Evolutionary conservation across 805 yeast genomes (phyloP).

Genomic region (Cyberlindnera sargentensis): DNA sequence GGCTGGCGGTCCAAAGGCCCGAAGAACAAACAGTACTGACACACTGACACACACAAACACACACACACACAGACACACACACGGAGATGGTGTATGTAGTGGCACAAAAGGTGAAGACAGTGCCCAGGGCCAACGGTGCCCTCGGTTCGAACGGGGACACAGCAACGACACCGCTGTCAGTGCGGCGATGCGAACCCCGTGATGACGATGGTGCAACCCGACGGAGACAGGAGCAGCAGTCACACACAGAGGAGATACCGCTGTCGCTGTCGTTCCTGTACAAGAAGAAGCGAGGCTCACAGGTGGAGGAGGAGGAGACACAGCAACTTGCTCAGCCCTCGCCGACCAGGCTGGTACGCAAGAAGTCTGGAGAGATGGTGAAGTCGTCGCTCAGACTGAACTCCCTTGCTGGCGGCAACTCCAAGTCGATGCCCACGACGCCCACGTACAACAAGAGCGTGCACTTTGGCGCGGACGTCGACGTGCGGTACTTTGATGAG

Average conservation of each 20-base stretch:
- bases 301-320: conserved; percentile 1
- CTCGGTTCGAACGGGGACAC: too few species aligned
- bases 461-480: conserved; percentile 67
- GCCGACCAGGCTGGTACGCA: conserved; percentile 45
- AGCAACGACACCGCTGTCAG: too few species aligned
- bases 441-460: conserved; percentile 63
- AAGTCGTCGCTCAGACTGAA: conserved; percentile 59
- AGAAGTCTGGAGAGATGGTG: conserved; percentile 83
- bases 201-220: neutral
- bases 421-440: conserved; percentile 42
- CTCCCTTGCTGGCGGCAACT: conserved; percentile 26
- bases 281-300: conserved; percentile 16
- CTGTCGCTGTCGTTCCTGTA: conserved; percentile 18
- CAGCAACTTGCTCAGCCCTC: too few species aligned
- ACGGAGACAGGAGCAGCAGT: neutral
- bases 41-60: too few species aligned
- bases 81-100: too few species aligned
- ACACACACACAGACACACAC: too few species aligned
- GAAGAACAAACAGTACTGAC: too few species aligned
- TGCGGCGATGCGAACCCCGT: too few species aligned
- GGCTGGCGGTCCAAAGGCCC: too few species aligned
- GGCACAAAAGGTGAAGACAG: too few species aligned
- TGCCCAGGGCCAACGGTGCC: too few species aligned
- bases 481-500: conserved; percentile 66
- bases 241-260: conserved; percentile 3